These are phyloP conservation scores for Hyparrhenia diplandra DNA, from an alignment of 176 grass and related monocot genomes.

Conservation along the genomic window DNA sequence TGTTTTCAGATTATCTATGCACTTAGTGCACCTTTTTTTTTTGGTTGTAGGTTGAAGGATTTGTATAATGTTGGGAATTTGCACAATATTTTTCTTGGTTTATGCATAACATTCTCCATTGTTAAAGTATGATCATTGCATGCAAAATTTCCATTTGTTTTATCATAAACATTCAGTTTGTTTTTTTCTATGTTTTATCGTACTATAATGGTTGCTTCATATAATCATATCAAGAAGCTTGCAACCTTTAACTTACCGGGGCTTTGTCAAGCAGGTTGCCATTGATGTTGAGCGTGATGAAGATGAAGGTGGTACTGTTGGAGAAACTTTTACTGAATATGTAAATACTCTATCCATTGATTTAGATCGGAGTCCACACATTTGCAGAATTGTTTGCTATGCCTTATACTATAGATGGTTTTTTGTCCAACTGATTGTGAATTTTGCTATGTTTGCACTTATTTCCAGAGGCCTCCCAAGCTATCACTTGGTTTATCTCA, in stretches of 20 bases:
- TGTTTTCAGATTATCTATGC: constrained; percentile 1
- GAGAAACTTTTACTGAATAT: constrained; percentile 98
- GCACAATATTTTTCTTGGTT: not conserved
- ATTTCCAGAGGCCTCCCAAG: constrained; percentile 77
- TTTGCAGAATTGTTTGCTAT: constrained; percentile 2
- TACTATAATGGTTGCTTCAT: constrained; percentile 1
- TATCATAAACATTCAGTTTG: constrained; percentile 3
- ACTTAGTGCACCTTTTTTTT: not conserved
- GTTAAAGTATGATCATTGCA: not conserved
- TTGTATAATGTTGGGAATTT: not conserved
- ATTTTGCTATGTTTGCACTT: constrained; percentile 22
- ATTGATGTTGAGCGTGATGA: constrained; percentile 96
- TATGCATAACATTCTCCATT: not conserved
- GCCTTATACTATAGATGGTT: not conserved
- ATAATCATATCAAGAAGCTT: not conserved
- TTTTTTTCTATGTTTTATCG: constrained; percentile 10
- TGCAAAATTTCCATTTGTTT: not conserved
- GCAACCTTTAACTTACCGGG: constrained; percentile 3
- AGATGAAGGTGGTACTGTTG: constrained; percentile 87
- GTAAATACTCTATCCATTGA: constrained; percentile 45
- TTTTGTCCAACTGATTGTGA: constrained; percentile 22
- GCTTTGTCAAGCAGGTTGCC: constrained; percentile 61
- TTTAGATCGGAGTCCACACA: not conserved
- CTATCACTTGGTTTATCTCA: constrained; percentile 72
- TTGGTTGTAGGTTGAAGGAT: not conserved